Evolutionary conservation across 176 grass and related monocot species (phyloP), one percentile per base, ranked within the genome.

Genomic region (Triticum monococcum): DNA sequence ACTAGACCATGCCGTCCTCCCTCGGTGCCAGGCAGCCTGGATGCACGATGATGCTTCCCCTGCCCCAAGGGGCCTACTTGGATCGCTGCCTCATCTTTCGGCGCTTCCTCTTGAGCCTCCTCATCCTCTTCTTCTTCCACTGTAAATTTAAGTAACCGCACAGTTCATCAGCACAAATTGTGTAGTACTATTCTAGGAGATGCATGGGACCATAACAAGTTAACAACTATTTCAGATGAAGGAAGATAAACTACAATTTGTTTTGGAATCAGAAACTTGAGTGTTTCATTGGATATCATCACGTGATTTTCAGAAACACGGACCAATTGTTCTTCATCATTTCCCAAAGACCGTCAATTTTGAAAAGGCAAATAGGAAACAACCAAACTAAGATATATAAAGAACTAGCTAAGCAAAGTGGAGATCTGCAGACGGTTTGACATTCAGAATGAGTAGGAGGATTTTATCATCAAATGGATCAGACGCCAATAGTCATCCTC

Each of bases 71-170:
- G 4, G 4, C 50, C 85, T 95, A 92, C 85, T 91, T 95, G 1
- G 91, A 93, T 85, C 91, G 87, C 86, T 95, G 91, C 84, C 94
- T 91, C 89, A 93, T 96, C 87, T 93, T 96, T 89, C 91, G 83
- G 70, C 91, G 91, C 91, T 96, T 96, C 89, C 91, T 89, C 89
- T 93, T 96, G 35, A 91, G 91, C 77, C 94, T 85, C 91, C 91
- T 93, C 91, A 96, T 96, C 56, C 91, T 89, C 94, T 93, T 96
- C 85, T 96, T 93, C 91, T 93, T 96, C 91, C 91, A 96, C 94
- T 96, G 83, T 17, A 87, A 0, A 64, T 68, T 4, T 46, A 1
- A 8, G 0, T 5, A 45, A n/a, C 60, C 24, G 45, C 0, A 5
- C 1, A 10, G 7, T 0, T 5, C 3, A 9, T 84, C 23, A 75